A percentile compares a stretch with the other conserved stretches of the same genome.
phyloP scores from a whole-genome alignment of 768 basidiomycete species.

The Tylopilus vinaceipallidus region DNA sequence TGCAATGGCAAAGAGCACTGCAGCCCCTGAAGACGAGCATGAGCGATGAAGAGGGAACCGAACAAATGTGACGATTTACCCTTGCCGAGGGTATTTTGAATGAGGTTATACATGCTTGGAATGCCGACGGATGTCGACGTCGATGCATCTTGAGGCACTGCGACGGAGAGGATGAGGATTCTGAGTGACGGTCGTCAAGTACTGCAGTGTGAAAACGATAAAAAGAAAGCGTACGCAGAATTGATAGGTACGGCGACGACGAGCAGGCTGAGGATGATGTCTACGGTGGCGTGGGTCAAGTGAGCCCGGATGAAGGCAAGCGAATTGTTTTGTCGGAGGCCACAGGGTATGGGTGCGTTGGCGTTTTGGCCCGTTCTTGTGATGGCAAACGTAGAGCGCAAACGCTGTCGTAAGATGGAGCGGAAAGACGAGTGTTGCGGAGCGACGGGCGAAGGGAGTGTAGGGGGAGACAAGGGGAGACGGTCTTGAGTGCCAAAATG shows the following conservation, averaged over 20 bases:
- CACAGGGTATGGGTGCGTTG: constrained; percentile 9
- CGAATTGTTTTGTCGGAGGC: constrained; percentile 33
- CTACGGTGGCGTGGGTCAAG: constrained; percentile 42
- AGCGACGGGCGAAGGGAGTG: constrained; percentile 24
- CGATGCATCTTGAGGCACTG: constrained; percentile 5
- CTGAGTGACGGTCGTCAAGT: constrained; percentile 7
- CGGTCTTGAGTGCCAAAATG: constrained; percentile 9
- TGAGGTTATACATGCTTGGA: constrained; percentile 41
- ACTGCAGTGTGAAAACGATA: not conserved
- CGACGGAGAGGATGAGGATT: constrained; percentile 38
- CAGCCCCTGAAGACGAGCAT: constrained; percentile 16
- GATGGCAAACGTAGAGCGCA: constrained; percentile 5
- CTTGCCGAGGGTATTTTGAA: constrained; percentile 39
- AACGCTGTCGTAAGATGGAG: not conserved
- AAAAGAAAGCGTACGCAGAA: constrained; percentile 28
- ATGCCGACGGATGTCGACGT: constrained; percentile 35
- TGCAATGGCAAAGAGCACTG: constrained; percentile 46
- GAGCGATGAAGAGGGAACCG: not conserved
- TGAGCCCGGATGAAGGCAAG: constrained; percentile 39
- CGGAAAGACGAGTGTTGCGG: not conserved
- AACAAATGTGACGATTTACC: constrained; percentile 20
- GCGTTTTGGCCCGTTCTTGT: constrained; percentile 5
- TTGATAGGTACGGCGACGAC: constrained; percentile 50
- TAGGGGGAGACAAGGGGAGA: constrained; percentile 39
- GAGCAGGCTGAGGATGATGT: constrained; percentile 43